Evolutionary conservation across 352 stramenopile genomes (phyloP), one percentile per base, ranked within the genome.

Genomic region (Phytophthora macrochlamydospora): DNA sequence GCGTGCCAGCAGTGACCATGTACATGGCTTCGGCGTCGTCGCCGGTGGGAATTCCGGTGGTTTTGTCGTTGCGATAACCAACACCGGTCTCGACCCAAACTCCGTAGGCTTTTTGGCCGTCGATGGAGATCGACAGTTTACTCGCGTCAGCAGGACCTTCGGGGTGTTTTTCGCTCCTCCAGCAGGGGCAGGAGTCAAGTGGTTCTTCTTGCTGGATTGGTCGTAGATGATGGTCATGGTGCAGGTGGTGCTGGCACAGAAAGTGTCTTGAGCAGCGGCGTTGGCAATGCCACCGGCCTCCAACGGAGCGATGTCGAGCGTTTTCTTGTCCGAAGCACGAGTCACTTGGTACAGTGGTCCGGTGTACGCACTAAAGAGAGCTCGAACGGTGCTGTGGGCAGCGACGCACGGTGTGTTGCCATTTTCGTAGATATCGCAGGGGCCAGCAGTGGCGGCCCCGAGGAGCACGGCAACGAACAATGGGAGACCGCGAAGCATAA

Each of bases 211-310:
- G 24, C 58, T 58, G 29, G 64, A 71, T 33, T 71, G 64, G 38
- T 71, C 64, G 45, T 71, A 71, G 59, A 71, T 71, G 33, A 63
- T 72, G 2, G 59, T 54, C 9, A 68, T 68, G 42, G 49, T 31
- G n/a, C 65, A 72, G 4, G 31, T 56, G 7, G 52, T 64, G 40
- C 5, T 59, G 7, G 59, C 33, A 37, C 64, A 71, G 33, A 71
- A 71, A 4, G 58, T 49, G n/a, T 71, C 64, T 9, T 71, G 64
- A 4, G 48, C n/a, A 11, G 51, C 51, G 0, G 49, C 58, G 13
- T 71, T 30, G 9, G 64, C 64, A n/a, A 62, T 62, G 2, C 64
- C 64, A 31, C 64, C 57, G 1, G 64, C 8, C 7, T 37, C 45
- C 13, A 59, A 13, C 0, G 64, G 64, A n/a, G 33, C 40, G n/a